Evolutionary conservation across 179 eudicot genomes (phyloP), one percentile per base, ranked within the genome.

Genomic region (Actinidia arguta): DNA sequence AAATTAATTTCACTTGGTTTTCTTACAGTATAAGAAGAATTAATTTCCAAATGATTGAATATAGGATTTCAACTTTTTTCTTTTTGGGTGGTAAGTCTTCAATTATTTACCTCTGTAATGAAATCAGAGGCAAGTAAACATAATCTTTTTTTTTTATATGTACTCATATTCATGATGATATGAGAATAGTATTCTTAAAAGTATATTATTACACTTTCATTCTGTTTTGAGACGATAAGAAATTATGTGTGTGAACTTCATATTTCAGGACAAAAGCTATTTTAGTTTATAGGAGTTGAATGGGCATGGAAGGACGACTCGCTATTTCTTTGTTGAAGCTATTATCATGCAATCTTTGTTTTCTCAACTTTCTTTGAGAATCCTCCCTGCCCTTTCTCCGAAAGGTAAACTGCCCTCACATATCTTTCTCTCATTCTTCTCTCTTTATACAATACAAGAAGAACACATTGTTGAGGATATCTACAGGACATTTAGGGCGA

Each of bases 381-480:
- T 85, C 81, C 66, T 62, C 85, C 84, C 85, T 78, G 81, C 85
- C 87, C 85, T n/a, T 70, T 82, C 84, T 78, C 80, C 86, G 51
- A 62, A 67, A 75, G 83, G 86, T 79, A 67, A 52, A 48, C 18
- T 16, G 13, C 70, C 59, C 39, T 9, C 59, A 25, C 11, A 58
- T 7, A 44, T 17, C 58, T 50, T 31, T 4, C 66, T 67, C 20
- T 59, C 80, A 22, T 39, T 5, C 3, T 17, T 63, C 42, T 10
- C 14, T 6, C 56, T 64, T 6, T 48, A 47, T 66, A 11, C 46
- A 64, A 78, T 6, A 64, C 52, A 17, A 64, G 10, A 47, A 64
- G 8, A 78, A 18, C 22, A 22, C 25, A 13, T 63, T 46, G 9
- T 62, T 76, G 67, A 16, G 10, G 20, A 58, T 9, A 76, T 62